Conservation (phyloP, 495 filamentous ascomycete genomes). For the Podospora bellae-mahoneyi region DNA sequence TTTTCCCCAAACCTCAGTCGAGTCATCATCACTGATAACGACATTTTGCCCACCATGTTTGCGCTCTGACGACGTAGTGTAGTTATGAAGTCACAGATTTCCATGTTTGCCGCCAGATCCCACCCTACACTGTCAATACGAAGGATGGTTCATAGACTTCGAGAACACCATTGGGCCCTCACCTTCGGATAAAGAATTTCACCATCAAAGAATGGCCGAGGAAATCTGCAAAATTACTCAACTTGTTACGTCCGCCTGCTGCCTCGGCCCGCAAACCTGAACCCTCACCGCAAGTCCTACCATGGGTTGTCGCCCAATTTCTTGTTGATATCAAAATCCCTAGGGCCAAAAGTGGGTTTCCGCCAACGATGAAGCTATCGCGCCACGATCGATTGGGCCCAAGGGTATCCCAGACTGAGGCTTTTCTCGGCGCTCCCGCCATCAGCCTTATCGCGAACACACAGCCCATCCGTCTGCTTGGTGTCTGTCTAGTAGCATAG, state of each 20-base stretch:
- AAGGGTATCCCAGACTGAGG: not conserved
- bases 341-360: not conserved
- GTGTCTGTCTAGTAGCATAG: conserved; percentile 1
- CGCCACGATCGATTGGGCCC: conserved; percentile 2
- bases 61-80: not conserved
- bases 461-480: not conserved
- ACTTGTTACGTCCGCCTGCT: not conserved
- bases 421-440: conserved; percentile 1
- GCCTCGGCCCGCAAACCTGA: not conserved
- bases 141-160: not conserved
- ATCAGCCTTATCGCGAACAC: conserved; percentile 7
- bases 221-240: conserved; percentile 4
- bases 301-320: not conserved
- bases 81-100: not conserved
- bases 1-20: not conserved
- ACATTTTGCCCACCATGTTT: not conserved
- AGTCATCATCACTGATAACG: not conserved
- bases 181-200: not conserved
- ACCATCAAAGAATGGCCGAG: not conserved
- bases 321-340: not conserved
- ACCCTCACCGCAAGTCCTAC: conserved; percentile 1
- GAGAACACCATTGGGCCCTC: not conserved
- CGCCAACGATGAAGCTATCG: not conserved
- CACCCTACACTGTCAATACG: not conserved
- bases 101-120: not conserved